Conservation (phyloP, 768 basidiomycete species). For the Vararia minispora region DNA sequence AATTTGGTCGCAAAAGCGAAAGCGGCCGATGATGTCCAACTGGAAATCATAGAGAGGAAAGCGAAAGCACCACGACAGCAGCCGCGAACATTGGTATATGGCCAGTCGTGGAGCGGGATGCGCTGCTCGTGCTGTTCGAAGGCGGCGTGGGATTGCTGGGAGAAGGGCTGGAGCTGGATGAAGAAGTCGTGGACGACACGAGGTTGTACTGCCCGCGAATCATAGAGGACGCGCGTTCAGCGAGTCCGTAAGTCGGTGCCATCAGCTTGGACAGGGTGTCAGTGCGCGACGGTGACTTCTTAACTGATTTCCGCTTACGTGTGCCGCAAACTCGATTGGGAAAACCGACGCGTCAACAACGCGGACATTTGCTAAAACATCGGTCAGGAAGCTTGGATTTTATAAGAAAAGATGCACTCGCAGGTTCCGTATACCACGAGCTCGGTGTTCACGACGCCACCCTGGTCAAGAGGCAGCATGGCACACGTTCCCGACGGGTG, state of each 20-base stretch:
- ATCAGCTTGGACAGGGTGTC: constrained; percentile 6
- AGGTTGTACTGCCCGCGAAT: constrained; percentile 25
- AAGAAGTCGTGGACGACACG: constrained; percentile 4
- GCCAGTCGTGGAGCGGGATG: too few species aligned
- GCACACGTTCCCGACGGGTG: constrained; percentile 50
- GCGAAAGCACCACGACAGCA: too few species aligned
- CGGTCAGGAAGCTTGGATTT: constrained; percentile 1
- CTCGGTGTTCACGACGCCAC: constrained; percentile 47
- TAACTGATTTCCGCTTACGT: constrained; percentile 17
- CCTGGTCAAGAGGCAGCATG: constrained; percentile 41
- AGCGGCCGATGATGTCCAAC: too few species aligned
- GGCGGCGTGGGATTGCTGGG: too few species aligned
- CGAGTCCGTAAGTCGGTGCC: constrained; percentile 6
- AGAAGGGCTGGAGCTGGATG: constrained; percentile 15
- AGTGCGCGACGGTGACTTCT: not conserved
- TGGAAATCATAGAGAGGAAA: too few species aligned
- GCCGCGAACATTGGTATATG: too few species aligned
- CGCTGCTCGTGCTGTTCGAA: too few species aligned
- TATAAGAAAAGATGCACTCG: constrained; percentile 8
- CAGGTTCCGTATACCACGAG: constrained; percentile 55
- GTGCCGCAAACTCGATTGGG: constrained; percentile 41
- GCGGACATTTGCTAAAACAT: constrained; percentile 33
- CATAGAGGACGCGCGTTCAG: constrained; percentile 28
- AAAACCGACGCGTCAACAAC: constrained; percentile 49
- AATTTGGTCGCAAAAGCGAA: too few species aligned